Percentiles rank a stretch among this genome's conserved stretches.
These are phyloP conservation scores for Coelastrella sp. DNA, from an alignment of 139 green algal genomes.

Conservation along the genomic window DNA sequence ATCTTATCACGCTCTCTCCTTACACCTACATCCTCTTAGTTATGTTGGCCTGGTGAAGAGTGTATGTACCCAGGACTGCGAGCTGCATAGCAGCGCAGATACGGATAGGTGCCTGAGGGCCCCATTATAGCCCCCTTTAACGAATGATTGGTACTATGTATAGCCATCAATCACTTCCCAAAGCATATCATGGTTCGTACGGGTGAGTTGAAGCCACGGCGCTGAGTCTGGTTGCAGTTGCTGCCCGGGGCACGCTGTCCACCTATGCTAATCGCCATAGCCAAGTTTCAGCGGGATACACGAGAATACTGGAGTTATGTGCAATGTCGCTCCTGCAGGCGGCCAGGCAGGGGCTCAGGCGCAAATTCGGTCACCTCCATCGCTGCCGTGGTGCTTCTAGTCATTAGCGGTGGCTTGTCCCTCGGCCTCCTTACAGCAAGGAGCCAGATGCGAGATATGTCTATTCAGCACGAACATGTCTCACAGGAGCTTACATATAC, in stretches of 20 bases:
- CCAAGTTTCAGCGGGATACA: no score
- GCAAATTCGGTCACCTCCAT: background rate
- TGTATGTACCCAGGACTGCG: background rate
- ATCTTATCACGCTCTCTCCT: background rate
- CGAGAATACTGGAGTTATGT: no score
- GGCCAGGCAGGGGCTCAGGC: background rate
- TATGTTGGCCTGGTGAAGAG: background rate
- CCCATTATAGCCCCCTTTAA: background rate
- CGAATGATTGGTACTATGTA: constrained; percentile 46
- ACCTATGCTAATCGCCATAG: no score
- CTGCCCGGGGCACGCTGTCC: background rate
- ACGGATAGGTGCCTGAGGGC: background rate
- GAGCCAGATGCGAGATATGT: background rate
- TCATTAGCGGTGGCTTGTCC: constrained; percentile 7
- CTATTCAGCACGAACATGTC: constrained; percentile 14
- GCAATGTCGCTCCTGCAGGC: constrained; percentile 5
- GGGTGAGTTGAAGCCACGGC: background rate
- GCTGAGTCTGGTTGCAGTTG: background rate
- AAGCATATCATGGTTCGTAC: constrained; percentile 27
- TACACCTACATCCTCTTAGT: background rate
- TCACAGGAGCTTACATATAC: constrained; percentile 26
- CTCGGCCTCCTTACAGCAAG: background rate
- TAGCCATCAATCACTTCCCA: background rate
- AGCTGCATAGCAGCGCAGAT: background rate
- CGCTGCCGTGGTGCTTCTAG: constrained; percentile 26